Conservation (phyloP, 805 yeast genomes). For the Saturnispora mendoncae region DNA sequence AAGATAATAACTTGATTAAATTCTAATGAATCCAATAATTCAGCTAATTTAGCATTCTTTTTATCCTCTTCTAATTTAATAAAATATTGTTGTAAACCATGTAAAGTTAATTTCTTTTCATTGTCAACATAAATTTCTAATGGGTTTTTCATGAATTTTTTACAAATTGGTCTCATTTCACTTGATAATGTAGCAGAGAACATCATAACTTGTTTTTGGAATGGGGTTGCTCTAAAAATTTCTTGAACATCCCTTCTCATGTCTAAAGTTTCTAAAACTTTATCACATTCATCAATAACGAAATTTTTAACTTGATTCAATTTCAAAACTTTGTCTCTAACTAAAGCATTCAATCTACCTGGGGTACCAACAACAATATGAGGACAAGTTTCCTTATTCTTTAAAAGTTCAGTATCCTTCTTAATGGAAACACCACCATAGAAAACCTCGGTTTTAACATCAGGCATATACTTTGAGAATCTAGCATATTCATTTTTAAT, state of each 20-base stretch:
- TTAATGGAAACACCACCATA: slow-evolving; percentile 90
- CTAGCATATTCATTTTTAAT: slow-evolving; percentile 95
- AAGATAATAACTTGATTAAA: slow-evolving; percentile 97
- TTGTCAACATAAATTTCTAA: slow-evolving; percentile 96
- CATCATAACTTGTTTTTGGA: slow-evolving; percentile 99
- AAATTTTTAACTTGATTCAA: slow-evolving; percentile 86
- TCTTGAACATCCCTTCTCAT: slow-evolving; percentile 99
- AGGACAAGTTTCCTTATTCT: slow-evolving; percentile 89
- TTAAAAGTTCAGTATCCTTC: slow-evolving; percentile 78
- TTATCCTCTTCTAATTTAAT: slow-evolving; percentile 83
- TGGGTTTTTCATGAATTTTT: slow-evolving; percentile 96
- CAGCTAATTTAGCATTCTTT: slow-evolving; percentile 88
- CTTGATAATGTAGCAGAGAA: slow-evolving; percentile 92
- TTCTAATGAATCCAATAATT: slow-evolving; percentile 85
- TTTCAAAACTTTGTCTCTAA: slow-evolving; percentile 82
- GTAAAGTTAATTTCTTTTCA: slow-evolving; percentile 93
- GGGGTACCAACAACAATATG: slow-evolving; percentile 98
- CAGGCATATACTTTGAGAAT: slow-evolving; percentile 97
- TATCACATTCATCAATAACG: slow-evolving; percentile 97
- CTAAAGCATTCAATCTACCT: slow-evolving; percentile 92
- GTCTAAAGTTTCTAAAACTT: slow-evolving; percentile 74
- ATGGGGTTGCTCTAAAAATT: slow-evolving; percentile 94
- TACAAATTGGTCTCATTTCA: slow-evolving; percentile 94
- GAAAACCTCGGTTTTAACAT: slow-evolving; percentile 91
- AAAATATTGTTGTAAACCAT: slow-evolving; percentile 96